phyloP scores from a whole-genome alignment of 1,139 yeast species.

The Wickerhamomyces sp. region DNA sequence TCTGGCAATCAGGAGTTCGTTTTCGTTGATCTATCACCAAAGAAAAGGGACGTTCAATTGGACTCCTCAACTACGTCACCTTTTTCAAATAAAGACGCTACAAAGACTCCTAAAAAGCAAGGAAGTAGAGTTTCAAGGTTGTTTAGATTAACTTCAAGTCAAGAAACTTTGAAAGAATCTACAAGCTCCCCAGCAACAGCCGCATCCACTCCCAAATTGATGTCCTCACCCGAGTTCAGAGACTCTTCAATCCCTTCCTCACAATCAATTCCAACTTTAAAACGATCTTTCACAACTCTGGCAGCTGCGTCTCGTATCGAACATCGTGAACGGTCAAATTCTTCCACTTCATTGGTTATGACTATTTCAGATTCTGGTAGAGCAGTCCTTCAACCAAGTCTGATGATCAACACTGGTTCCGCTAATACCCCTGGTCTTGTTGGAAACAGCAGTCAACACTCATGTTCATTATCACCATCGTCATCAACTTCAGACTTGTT shows the following conservation, averaged over 20 bases:
- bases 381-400: slow-evolving; percentile 21
- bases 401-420: too few relatives aligned
- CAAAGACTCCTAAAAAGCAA: background rate
- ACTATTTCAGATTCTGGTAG: slow-evolving; percentile 23
- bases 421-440: too few relatives aligned
- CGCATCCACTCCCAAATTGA: background rate
- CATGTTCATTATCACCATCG: slow-evolving; percentile 13
- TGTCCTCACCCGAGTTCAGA: background rate
- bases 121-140: slow-evolving; percentile 7
- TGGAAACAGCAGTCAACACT: too few relatives aligned
- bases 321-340: slow-evolving; percentile 12
- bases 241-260: background rate
- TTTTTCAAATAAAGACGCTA: background rate
- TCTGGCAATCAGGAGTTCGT: slow-evolving; percentile 46
- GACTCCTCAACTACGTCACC: background rate
- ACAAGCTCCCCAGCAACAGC: background rate
- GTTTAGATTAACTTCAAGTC: slow-evolving; percentile 6
- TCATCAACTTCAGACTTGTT: slow-evolving; percentile 21
- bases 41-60: slow-evolving; percentile 26
- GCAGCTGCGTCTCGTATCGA: slow-evolving; percentile 3
- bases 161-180: background rate
- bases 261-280: slow-evolving; percentile 8
- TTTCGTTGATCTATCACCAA: slow-evolving; percentile 51
- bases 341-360: slow-evolving; percentile 19
- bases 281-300: slow-evolving; percentile 18